Evolutionary conservation across 495 filamentous ascomycete genomes (phyloP).

Genomic region (Corynascus novoguineensis): DNA sequence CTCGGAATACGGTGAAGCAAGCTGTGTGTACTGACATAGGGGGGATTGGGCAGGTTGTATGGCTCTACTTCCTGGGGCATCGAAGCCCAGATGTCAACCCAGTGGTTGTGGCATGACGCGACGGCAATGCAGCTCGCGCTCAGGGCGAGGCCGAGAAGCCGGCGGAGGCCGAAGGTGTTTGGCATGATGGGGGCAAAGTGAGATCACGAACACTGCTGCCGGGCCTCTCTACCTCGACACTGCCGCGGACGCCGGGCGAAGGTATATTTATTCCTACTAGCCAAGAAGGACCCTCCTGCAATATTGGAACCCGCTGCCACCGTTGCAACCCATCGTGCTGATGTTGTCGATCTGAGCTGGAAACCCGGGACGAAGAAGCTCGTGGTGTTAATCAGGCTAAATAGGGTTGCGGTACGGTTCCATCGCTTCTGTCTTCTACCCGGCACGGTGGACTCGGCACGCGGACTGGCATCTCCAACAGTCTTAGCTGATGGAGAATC

Average conservation of each 20-base stretch:
- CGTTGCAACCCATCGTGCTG: slow-evolving; percentile 7
- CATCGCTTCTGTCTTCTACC: slow-evolving; percentile 7
- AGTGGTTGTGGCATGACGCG: slow-evolving; percentile 34
- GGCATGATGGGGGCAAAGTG: slow-evolving; percentile 2
- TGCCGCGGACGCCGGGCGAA: neutral
- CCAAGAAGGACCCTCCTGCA: no score
- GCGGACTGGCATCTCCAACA: slow-evolving; percentile 10
- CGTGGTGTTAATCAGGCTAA: slow-evolving; percentile 22
- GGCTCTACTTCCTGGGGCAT: slow-evolving; percentile 57
- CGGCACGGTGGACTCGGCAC: slow-evolving; percentile 2
- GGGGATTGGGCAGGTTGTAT: slow-evolving; percentile 47
- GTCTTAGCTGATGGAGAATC: slow-evolving; percentile 15
- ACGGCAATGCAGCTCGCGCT: slow-evolving; percentile 6
- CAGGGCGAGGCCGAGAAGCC: slow-evolving; percentile 21
- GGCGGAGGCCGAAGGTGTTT: slow-evolving; percentile 11
- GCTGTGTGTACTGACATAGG: slow-evolving; percentile 44
- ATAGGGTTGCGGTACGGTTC: slow-evolving; percentile 7
- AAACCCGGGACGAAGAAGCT: slow-evolving; percentile 14
- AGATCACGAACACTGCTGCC: slow-evolving; percentile 1
- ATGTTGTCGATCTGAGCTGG: neutral
- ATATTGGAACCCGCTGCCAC: slow-evolving; percentile 18
- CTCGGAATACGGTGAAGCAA: neutral
- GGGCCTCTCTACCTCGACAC: neutral
- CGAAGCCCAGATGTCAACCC: slow-evolving; percentile 53
- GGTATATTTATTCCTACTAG: slow-evolving; percentile 10